phyloP scores from a whole-genome alignment of 306 rosid species.

The Vigna hirtella region DNA sequence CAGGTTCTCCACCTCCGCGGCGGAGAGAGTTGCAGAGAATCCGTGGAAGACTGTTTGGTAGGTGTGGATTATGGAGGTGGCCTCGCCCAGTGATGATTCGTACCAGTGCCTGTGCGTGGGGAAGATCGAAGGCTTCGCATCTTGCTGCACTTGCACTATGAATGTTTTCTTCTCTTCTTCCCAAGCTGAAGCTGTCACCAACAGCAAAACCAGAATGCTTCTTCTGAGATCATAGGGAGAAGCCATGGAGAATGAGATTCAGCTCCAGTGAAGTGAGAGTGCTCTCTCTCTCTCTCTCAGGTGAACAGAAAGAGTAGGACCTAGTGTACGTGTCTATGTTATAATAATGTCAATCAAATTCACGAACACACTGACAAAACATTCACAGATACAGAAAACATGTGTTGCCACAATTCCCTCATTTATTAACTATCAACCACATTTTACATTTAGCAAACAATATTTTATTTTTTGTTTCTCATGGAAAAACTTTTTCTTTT shows the following conservation, averaged over 20 bases:
- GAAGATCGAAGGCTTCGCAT: slow-evolving; percentile 78
- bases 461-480: no score
- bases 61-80: slow-evolving; percentile 56
- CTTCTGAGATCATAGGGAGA: neutral
- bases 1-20: slow-evolving; percentile 54
- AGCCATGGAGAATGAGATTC: neutral
- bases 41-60: slow-evolving; percentile 72
- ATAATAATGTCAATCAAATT: neutral
- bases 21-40: slow-evolving; percentile 76
- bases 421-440: neutral
- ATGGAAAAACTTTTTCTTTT: no score
- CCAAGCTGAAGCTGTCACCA: neutral
- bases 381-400: no score
- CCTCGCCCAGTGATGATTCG: slow-evolving; percentile 54
- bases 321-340: no score
- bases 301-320: no score
- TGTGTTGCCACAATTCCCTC: neutral
- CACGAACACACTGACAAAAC: neutral
- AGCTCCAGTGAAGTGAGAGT: no score
- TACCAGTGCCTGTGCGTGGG: slow-evolving; percentile 80
- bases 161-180: slow-evolving; percentile 52
- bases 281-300: no score
- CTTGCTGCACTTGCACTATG: slow-evolving; percentile 69
- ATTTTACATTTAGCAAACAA: no score
- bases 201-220: neutral